Evolutionary conservation across 2,329 filamentous ascomycete genomes (phyloP), one percentile per base, ranked within the genome.

Genomic region (Ophiocordyceps camponoti-saundersi): DNA sequence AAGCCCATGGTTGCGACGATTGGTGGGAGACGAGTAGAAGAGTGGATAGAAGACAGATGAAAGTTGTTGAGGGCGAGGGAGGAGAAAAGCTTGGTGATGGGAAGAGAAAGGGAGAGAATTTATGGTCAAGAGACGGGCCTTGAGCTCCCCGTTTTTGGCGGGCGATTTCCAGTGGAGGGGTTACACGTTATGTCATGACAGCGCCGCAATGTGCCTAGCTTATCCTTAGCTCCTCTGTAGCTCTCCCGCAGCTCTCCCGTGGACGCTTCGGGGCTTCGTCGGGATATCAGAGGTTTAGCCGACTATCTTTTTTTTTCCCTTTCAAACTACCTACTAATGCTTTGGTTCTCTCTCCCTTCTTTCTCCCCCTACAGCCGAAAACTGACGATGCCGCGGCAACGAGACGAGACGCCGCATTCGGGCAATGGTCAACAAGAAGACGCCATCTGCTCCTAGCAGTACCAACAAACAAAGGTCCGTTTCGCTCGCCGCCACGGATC

Each of bases 1-100:
- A 85, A 95, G 67, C 80, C 80, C 90, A 96, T 96, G 67, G 63
- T 79, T 67, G 64, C 68, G 63, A 43, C 22, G 42, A 18, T 43
- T 43, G 47, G 48, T 47, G 44, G n/a, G 36, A 16, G 20, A 23
- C 23, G 42, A 43, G 13, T 18, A 49, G 56, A 52, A 51, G 53
- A 51, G 53, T 48, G 51, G 48, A 47, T 46, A 46, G 42, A 45
- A 7, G 12, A 10, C 41, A 7, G 11, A 8, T 23, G 8, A 7
- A 13, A 15, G 18, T 15, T 13, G 22, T 15, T 42, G 18, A 22
- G 41, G 18, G n/a, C 4, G 15, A 13, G 16, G 16, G 21, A 10
- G 26, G 21, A n/a, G 36, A 6, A 18, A 20, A 11, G 4, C n/a
- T 40, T n/a, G 36, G 5, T 8, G 36, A 11, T 7, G 18, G 10